phyloP scores from a whole-genome alignment of 2,329 filamentous ascomycete genomes.

The Coleophoma cylindrospora region DNA sequence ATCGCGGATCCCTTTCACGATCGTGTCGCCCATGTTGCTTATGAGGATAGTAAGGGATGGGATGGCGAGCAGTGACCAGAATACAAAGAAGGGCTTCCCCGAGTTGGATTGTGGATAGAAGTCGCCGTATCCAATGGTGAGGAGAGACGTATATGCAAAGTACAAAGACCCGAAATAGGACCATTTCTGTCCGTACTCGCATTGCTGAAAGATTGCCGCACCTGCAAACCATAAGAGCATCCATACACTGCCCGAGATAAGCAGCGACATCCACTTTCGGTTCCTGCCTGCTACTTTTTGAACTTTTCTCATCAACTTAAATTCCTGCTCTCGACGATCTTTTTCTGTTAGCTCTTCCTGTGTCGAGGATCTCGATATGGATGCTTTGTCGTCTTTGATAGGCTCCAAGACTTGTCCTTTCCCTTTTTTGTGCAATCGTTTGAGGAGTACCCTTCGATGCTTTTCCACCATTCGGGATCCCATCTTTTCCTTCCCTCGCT shows the following conservation, averaged over 20 bases:
- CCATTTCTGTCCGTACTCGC: slow-evolving; percentile 51
- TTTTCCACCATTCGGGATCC: slow-evolving; percentile 56
- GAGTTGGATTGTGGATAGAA: slow-evolving; percentile 70
- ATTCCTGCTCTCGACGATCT: slow-evolving; percentile 63
- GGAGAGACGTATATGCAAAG: slow-evolving; percentile 76
- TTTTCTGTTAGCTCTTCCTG: slow-evolving; percentile 35
- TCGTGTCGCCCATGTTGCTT: slow-evolving; percentile 77
- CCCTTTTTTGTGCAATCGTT: slow-evolving; percentile 38
- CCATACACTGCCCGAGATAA: slow-evolving; percentile 64
- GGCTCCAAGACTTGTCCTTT: slow-evolving; percentile 45
- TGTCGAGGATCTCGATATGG: slow-evolving; percentile 4
- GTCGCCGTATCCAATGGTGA: slow-evolving; percentile 88
- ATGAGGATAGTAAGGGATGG: slow-evolving; percentile 87
- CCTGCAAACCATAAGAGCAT: slow-evolving; percentile 75
- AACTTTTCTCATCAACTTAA: slow-evolving; percentile 76
- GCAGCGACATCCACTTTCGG: slow-evolving; percentile 70
- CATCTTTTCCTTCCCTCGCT: slow-evolving; percentile 49
- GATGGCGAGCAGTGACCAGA: slow-evolving; percentile 82
- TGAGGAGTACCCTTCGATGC: slow-evolving; percentile 44
- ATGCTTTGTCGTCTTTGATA: slow-evolving; percentile 5
- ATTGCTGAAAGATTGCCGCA: slow-evolving; percentile 63
- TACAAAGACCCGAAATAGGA: slow-evolving; percentile 79
- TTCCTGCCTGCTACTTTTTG: slow-evolving; percentile 60
- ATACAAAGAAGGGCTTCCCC: slow-evolving; percentile 83
- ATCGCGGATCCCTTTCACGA: slow-evolving; percentile 59